Evolutionary conservation across 2,329 filamentous ascomycete genomes (phyloP).

Genomic region (Alternaria arbusti): DNA sequence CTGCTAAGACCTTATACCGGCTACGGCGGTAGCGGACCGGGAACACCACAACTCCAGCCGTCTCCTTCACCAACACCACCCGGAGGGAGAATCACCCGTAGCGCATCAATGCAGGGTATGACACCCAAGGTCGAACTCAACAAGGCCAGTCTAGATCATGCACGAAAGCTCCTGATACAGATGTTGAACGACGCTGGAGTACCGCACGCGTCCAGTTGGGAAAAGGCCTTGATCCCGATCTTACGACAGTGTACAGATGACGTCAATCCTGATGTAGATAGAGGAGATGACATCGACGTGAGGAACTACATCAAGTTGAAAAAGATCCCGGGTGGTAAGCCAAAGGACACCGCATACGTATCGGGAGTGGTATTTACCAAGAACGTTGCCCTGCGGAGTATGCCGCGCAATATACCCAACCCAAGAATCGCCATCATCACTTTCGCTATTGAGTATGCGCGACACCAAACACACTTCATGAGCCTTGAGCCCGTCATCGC

Average conservation of each 20-base stretch:
- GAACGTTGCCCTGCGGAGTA: constrained; percentile 93
- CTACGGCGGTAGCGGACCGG: constrained; percentile 33
- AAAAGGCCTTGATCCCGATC: constrained; percentile 88
- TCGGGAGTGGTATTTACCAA: constrained; percentile 98
- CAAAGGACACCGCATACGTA: constrained; percentile 92
- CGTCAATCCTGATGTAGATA: constrained; percentile 88
- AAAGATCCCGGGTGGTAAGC: constrained; percentile 88
- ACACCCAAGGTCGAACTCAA: constrained; percentile 84
- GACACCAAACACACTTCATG: constrained; percentile 95
- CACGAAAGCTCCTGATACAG: constrained; percentile 83
- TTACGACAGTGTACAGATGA: constrained; percentile 90
- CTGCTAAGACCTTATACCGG: constrained; percentile 58
- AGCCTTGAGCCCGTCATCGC: constrained; percentile 95
- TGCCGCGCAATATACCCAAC: constrained; percentile 83
- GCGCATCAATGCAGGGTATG: constrained; percentile 81
- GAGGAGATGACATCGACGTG: constrained; percentile 95
- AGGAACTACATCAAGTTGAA: constrained; percentile 97
- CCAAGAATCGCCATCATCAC: constrained; percentile 92
- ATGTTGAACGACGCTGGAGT: constrained; percentile 79
- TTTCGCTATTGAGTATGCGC: constrained; percentile 94
- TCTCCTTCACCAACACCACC: constrained; percentile 36
- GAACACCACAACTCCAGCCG: constrained; percentile 32
- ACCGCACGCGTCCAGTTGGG: constrained; percentile 78
- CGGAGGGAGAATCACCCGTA: constrained; percentile 63
- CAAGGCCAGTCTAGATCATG: constrained; percentile 84